phyloP scores from a whole-genome alignment of 306 rosid genomes.

The Cucumis cinereus region DNA sequence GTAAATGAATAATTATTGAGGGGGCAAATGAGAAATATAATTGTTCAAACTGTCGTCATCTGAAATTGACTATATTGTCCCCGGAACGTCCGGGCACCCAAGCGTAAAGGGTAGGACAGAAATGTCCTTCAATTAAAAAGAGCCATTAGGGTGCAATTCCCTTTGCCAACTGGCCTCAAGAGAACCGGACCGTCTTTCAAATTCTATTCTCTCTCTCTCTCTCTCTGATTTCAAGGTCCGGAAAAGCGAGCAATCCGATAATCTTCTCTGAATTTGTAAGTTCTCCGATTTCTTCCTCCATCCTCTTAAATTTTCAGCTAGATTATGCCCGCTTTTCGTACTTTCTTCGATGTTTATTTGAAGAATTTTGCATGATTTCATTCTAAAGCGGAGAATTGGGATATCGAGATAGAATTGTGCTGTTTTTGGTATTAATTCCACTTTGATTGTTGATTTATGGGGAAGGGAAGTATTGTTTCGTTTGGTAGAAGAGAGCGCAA shows the following conservation, averaged over 20 bases:
- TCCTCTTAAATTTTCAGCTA: neutral
- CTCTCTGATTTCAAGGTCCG: neutral
- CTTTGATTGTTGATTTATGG: neutral
- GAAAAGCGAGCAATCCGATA: neutral
- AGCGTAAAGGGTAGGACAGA: neutral
- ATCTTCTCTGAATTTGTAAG: conserved; percentile 9
- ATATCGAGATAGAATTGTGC: neutral
- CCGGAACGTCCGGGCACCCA: neutral
- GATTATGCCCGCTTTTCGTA: neutral
- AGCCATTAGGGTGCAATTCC: neutral
- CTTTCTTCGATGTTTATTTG: neutral
- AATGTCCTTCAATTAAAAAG: neutral
- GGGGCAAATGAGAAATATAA: neutral
- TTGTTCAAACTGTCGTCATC: neutral
- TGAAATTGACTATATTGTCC: neutral
- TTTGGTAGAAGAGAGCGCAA: too few species aligned
- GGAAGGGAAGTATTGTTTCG: neutral
- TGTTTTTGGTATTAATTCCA: neutral
- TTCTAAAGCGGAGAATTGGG: neutral
- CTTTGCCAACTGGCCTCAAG: conserved; percentile 3
- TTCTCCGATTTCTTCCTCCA: neutral
- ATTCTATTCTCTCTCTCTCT: neutral
- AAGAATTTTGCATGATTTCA: neutral
- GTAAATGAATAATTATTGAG: neutral
- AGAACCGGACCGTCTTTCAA: neutral